Evolutionary conservation across 352 stramenopile species (phyloP).

Genomic region (Phytophthora aleatoria): DNA sequence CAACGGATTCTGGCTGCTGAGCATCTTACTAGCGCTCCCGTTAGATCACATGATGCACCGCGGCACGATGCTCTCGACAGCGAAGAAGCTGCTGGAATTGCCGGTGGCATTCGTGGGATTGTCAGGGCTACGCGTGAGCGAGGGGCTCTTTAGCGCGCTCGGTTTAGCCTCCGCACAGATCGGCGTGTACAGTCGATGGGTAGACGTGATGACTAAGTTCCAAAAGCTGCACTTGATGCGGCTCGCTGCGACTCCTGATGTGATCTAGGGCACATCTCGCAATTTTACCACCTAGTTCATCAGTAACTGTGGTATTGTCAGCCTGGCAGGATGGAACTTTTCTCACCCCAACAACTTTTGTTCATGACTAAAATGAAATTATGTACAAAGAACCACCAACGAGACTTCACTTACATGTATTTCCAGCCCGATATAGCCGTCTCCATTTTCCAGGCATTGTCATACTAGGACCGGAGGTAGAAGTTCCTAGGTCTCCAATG

Average conservation of each 20-base stretch:
- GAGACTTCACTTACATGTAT: no score
- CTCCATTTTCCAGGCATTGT: no score
- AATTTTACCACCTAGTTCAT: not conserved
- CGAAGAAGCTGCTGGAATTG: constrained; percentile 67
- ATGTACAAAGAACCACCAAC: not conserved
- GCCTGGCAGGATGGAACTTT: not conserved
- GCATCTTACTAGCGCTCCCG: constrained; percentile 58
- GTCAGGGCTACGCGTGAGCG: constrained; percentile 48
- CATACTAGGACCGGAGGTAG: no score
- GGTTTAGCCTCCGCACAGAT: constrained; percentile 56
- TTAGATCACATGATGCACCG: constrained; percentile 51
- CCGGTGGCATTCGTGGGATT: constrained; percentile 55
- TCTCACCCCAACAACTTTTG: not conserved
- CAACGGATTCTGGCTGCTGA: constrained; percentile 65
- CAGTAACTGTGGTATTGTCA: not conserved
- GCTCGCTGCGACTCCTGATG: constrained; percentile 20
- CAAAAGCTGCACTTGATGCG: constrained; percentile 29
- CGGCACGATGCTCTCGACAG: constrained; percentile 32
- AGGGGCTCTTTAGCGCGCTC: constrained; percentile 51
- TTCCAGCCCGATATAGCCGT: no score
- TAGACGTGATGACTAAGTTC: constrained; percentile 51
- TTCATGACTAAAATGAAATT: not conserved
- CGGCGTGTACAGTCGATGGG: constrained; percentile 47
- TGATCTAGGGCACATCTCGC: constrained; percentile 14
- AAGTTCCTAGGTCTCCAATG: no score